These are phyloP conservation scores for Tylopilus sp. DNA, from an alignment of 768 basidiomycete genomes.

Conservation along the genomic window DNA sequence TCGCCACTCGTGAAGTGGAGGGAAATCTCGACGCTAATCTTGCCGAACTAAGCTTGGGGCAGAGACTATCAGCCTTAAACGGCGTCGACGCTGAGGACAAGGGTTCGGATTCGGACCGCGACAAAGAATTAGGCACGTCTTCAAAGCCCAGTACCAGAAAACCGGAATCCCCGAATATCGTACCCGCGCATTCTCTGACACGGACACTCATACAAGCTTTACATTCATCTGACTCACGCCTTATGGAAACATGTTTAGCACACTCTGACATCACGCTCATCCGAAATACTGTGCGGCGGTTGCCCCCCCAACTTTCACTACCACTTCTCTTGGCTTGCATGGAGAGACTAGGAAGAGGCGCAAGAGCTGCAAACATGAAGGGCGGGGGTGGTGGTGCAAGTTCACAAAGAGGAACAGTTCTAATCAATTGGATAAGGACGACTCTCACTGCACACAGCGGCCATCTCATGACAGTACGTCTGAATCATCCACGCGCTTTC, in stretches of 20 bases:
- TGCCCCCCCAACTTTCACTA: conserved; percentile 85
- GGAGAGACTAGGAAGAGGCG: conserved; percentile 79
- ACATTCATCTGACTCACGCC: conserved; percentile 86
- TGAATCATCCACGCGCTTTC: not conserved
- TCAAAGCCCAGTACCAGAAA: conserved; percentile 15
- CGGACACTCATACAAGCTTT: conserved; percentile 94
- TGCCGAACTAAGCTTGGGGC: conserved; percentile 89
- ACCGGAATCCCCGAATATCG: conserved; percentile 35
- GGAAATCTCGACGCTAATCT: conserved; percentile 78
- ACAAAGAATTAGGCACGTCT: conserved; percentile 38
- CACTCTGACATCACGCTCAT: conserved; percentile 83
- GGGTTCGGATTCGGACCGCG: conserved; percentile 42
- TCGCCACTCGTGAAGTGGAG: conserved; percentile 49
- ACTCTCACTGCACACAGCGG: conserved; percentile 84
- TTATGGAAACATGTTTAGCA: conserved; percentile 82
- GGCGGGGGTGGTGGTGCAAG: conserved; percentile 78
- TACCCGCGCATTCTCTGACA: conserved; percentile 84
- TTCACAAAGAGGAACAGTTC: conserved; percentile 66
- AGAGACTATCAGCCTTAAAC: conserved; percentile 75
- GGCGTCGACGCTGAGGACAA: conserved; percentile 42
- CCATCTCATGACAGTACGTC: conserved; percentile 88
- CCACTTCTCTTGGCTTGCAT: conserved; percentile 85
- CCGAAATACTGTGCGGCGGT: conserved; percentile 77
- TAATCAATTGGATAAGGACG: conserved; percentile 76
- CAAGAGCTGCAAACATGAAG: conserved; percentile 67